Percentiles rank a stretch among this genome's conserved stretches.
Evolutionary conservation across 1,284 basidiomycete species (phyloP).

Genomic region (Naganishia albida): DNA sequence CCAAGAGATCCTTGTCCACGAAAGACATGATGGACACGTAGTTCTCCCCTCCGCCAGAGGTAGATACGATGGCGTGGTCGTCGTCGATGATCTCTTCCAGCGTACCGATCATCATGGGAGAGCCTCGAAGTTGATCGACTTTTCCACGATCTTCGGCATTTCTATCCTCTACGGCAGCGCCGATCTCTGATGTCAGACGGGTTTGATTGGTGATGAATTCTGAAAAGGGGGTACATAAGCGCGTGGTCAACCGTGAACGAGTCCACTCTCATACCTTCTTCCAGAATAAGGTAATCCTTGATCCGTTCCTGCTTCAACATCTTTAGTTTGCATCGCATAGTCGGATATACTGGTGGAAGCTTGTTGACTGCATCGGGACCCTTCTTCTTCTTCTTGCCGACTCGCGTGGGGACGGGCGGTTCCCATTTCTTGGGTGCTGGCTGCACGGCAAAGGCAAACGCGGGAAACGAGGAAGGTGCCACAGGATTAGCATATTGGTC

Average conservation of each 20-base stretch:
- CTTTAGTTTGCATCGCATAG: slow-evolving; percentile 92
- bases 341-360: slow-evolving; percentile 90
- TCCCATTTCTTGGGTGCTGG: slow-evolving; percentile 85
- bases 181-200: slow-evolving; percentile 73
- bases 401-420: slow-evolving; percentile 93
- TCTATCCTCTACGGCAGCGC: slow-evolving; percentile 76
- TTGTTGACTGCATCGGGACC: slow-evolving; percentile 90
- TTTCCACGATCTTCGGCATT: slow-evolving; percentile 91
- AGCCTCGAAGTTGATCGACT: slow-evolving; percentile 92
- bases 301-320: slow-evolving; percentile 95
- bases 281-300: slow-evolving; percentile 95
- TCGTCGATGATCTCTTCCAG: slow-evolving; percentile 99
- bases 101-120: slow-evolving; percentile 94
- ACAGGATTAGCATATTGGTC: not conserved
- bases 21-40: slow-evolving; percentile 99
- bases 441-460: slow-evolving; percentile 15
- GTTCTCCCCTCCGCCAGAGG: slow-evolving; percentile 91
- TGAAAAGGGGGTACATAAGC: not conserved
- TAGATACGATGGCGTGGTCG: slow-evolving; percentile 98
- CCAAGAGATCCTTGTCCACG: slow-evolving; percentile 97
- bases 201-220: slow-evolving; percentile 98
- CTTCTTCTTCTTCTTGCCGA: slow-evolving; percentile 89
- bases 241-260: not conserved
- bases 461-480: not conserved
- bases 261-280: slow-evolving; percentile 61